phyloP scores from a whole-genome alignment of 768 basidiomycete species.

The Exidia glandulosa region DNA sequence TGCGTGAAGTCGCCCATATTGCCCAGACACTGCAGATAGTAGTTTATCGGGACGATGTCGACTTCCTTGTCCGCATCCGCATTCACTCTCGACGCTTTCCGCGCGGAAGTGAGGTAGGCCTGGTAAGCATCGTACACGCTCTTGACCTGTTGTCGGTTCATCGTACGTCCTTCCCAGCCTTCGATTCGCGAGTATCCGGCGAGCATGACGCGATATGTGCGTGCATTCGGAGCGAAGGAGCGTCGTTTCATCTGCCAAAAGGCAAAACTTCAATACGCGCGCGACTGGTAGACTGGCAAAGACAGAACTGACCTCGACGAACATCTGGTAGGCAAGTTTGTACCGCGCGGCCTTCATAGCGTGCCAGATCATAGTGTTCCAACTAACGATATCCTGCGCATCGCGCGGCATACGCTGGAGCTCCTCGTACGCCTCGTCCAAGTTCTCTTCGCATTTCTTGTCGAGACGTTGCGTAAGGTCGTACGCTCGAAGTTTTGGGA shows the following conservation, averaged over 20 bases:
- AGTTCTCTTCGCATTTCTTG: conserved; percentile 36
- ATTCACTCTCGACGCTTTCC: no score
- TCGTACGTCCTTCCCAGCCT: conserved; percentile 45
- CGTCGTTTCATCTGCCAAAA: conserved; percentile 74
- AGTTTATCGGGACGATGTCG: conserved; percentile 35
- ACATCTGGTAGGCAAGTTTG: conserved; percentile 54
- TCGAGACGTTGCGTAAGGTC: conserved; percentile 9
- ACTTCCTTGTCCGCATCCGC: conserved; percentile 41
- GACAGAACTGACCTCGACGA: conserved; percentile 45
- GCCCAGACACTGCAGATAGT: conserved; percentile 60
- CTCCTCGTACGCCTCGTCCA: conserved; percentile 53
- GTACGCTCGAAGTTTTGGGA: no score
- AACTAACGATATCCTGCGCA: conserved; percentile 62
- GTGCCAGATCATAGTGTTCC: conserved; percentile 70
- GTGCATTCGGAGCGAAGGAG: conserved; percentile 54
- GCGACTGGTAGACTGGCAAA: not conserved
- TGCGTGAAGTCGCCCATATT: conserved; percentile 47
- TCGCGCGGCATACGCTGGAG: conserved; percentile 61
- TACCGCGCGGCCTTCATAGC: conserved; percentile 45
- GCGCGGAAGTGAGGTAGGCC: no score
- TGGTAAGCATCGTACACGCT: no score
- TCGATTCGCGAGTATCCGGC: conserved; percentile 50
- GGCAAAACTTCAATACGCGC: conserved; percentile 1
- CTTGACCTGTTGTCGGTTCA: no score
- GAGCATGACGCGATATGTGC: conserved; percentile 64